Evolutionary conservation across 345 rosid genomes (phyloP).

Genomic region (Syzygium oleosum): DNA sequence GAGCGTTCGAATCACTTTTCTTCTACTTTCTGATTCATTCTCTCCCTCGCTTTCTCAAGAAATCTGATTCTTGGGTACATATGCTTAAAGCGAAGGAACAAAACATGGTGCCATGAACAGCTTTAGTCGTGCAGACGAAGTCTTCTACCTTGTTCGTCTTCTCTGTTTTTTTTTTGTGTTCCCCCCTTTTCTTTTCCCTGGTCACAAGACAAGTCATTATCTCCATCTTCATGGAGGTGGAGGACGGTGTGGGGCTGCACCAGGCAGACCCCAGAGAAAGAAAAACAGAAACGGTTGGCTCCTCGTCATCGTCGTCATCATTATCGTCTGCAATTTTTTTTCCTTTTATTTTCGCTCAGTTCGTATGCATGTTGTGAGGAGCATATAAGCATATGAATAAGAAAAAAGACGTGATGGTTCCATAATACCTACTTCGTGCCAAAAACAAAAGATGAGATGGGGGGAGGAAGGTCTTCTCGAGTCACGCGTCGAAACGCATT

Average conservation of each 20-base stretch:
- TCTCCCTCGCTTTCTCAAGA: background rate
- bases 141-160: background rate
- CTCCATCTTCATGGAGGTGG: background rate
- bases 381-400: background rate
- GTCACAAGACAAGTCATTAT: background rate
- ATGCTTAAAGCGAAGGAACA: background rate
- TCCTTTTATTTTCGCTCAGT: background rate
- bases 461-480: background rate
- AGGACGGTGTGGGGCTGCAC: background rate
- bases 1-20: background rate
- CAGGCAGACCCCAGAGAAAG: background rate
- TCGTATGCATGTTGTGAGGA: background rate
- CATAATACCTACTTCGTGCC: background rate
- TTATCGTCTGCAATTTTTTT: background rate
- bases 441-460: background rate
- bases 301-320: background rate
- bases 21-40: background rate
- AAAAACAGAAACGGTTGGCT: background rate
- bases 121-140: background rate
- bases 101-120: background rate
- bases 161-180: fast-evolving
- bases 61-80: background rate
- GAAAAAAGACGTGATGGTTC: background rate
- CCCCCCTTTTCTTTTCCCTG: background rate
- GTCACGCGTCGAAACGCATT: background rate